A percentile compares a stretch with the other conserved stretches of the same genome.
Evolutionary conservation across 2,329 filamentous ascomycete genomes (phyloP).

Genomic region (Immersiporthe knoxdaviesiana): DNA sequence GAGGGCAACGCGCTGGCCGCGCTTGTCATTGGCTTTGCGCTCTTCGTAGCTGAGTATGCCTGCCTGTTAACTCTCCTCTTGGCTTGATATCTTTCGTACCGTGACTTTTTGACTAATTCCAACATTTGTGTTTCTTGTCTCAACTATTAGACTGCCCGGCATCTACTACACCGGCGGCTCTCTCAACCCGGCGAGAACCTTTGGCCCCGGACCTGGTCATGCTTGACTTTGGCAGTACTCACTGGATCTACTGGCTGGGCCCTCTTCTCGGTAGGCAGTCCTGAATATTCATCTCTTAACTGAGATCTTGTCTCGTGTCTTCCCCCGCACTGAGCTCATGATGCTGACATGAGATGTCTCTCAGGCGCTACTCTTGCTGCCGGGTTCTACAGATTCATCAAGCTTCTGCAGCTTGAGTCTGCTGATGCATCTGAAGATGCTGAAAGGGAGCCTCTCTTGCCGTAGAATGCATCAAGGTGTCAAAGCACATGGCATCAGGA

Average conservation of each 20-base stretch:
- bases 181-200: slow-evolving; percentile 52
- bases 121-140: too few species aligned
- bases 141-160: slow-evolving; percentile 32
- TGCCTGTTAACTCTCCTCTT: background rate
- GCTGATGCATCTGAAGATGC: slow-evolving; percentile 18
- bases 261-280: slow-evolving; percentile 49
- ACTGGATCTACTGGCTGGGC: slow-evolving; percentile 58
- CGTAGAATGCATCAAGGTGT: background rate
- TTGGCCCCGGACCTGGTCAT: slow-evolving; percentile 50
- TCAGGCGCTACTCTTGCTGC: slow-evolving; percentile 24
- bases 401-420: slow-evolving; percentile 43
- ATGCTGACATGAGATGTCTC: background rate
- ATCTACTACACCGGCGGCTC: slow-evolving; percentile 51
- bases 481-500: background rate
- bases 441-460: slow-evolving; percentile 25
- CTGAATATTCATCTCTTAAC: too few species aligned
- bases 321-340: background rate
- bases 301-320: too few species aligned
- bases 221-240: slow-evolving; percentile 44
- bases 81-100: background rate
- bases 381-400: slow-evolving; percentile 50
- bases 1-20: slow-evolving; percentile 53
- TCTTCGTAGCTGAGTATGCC: slow-evolving; percentile 21
- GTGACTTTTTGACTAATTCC: background rate
- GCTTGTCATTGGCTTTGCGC: slow-evolving; percentile 25